Conservation (phyloP, 1,284 basidiomycete genomes). For the Polyporus tsugae region DNA sequence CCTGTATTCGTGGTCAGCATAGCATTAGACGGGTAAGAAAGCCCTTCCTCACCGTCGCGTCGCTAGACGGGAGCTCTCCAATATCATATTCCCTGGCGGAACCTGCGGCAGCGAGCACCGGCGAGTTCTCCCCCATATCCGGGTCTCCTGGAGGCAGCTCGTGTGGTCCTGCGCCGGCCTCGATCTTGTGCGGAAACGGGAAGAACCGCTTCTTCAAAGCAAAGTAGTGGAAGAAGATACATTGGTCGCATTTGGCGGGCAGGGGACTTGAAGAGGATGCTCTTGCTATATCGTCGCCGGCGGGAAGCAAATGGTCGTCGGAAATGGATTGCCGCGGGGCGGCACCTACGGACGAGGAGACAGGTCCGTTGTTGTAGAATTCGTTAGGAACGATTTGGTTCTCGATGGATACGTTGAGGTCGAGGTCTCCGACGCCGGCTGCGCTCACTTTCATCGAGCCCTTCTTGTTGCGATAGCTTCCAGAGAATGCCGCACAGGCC, state of each 20-base stretch:
- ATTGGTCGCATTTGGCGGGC: slow-evolving; percentile 7
- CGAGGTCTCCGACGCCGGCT: not conserved
- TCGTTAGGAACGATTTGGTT: not conserved
- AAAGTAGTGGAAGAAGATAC: slow-evolving; percentile 27
- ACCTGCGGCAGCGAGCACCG: not conserved
- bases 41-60: not conserved
- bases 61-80: not conserved
- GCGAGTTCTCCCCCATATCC: not conserved
- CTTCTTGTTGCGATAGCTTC: not conserved
- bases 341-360: no score
- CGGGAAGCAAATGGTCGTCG: not conserved
- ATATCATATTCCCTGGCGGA: slow-evolving; percentile 4
- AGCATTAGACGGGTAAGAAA: no score
- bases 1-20: not conserved
- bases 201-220: slow-evolving; percentile 19
- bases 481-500: slow-evolving; percentile 23
- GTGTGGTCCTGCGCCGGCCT: slow-evolving; percentile 19
- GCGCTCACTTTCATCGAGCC: not conserved
- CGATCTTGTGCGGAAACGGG: not conserved
- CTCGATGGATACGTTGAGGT: slow-evolving; percentile 1
- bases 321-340: not conserved
- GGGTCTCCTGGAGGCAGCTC: slow-evolving; percentile 5
- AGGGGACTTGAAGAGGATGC: not conserved
- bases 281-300: not conserved
- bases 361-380: slow-evolving; percentile 20